Base-by-base conservation (phyloP, 768 basidiomycete genomes). In the Amanita pseudoporphyria region DNA sequence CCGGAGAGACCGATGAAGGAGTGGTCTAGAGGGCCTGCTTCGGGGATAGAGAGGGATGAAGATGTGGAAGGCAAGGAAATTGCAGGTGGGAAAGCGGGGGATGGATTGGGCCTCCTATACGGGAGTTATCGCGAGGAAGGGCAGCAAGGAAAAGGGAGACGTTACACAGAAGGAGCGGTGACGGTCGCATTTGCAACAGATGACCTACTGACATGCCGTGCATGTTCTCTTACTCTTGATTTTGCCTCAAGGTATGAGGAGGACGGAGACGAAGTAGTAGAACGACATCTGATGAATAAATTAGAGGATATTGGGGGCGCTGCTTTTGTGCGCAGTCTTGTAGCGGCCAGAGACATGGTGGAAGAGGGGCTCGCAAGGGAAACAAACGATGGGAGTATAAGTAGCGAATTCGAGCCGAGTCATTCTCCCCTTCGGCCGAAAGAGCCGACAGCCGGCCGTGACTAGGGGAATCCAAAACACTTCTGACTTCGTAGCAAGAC, bases 1-100 rank as follows among this genome's bases (percentile, higher is more conserved):
- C 95, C 95, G 18, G 91, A 90, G 65, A 94, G 78, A 43, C 95
- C 96, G 49, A 98, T 77, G 61, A 99, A 98, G 6, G 87, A 84
- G 58, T 82, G 76, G 63, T 93, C 90, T 52, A 87, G 67, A 35
- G 73, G 72, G 24, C 68, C 64, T 4, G 65, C 69, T 0, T 69
- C 67, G 10, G 69, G 69, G 10, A 67, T 67, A 21, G 62, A 68
- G 63, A 39, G 64, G 57, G 26, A 60, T 46, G 14, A 70, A 55
- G 10, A 67, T n/a, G n/a, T n/a, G 56, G 32, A 60, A 56, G 42
- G 65, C 61, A 32, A 16, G 6, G 47, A 31, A 51, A 66, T 64
- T 53, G 68, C 59, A 14, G 68, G 58, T 9, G 69, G 71, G 58
- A 72, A 71, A 22, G 66, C 74, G 56, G 80, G 79, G n/a, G 78